Evolutionary conservation across 2,329 filamentous ascomycete species (phyloP).

Genomic region (Verticillium dahliae): DNA sequence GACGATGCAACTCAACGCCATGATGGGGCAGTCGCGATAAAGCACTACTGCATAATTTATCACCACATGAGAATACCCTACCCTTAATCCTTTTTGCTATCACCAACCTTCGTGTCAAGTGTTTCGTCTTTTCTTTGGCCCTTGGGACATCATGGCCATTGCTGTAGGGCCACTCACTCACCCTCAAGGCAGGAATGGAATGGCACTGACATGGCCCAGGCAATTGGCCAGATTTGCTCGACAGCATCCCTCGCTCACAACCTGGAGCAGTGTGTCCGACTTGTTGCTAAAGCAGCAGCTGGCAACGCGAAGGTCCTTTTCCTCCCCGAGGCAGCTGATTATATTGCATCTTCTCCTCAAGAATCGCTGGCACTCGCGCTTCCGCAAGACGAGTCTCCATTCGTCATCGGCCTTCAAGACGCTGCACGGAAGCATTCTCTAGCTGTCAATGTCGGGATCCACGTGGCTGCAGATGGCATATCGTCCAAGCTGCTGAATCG

Average conservation of each 20-base stretch:
- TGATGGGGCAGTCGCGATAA: not conserved
- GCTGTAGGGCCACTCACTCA: slow-evolving; percentile 14
- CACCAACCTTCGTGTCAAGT: too few species aligned
- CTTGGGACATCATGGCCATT: slow-evolving; percentile 16
- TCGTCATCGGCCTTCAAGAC: slow-evolving; percentile 67
- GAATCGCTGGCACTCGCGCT: slow-evolving; percentile 67
- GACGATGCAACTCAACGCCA: not conserved
- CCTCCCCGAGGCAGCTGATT: slow-evolving; percentile 87
- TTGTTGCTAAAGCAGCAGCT: slow-evolving; percentile 66
- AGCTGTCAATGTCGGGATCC: slow-evolving; percentile 80
- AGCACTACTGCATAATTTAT: not conserved
- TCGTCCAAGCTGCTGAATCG: slow-evolving; percentile 40
- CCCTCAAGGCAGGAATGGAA: not conserved
- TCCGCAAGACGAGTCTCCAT: slow-evolving; percentile 59
- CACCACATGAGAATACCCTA: too few species aligned
- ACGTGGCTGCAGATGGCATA: slow-evolving; percentile 48
- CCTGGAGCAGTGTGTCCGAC: slow-evolving; percentile 65
- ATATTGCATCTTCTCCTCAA: slow-evolving; percentile 64
- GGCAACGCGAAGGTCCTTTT: slow-evolving; percentile 82
- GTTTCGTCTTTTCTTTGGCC: not conserved
- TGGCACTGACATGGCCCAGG: slow-evolving; percentile 40
- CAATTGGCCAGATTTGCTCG: slow-evolving; percentile 84
- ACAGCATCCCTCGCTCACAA: slow-evolving; percentile 74
- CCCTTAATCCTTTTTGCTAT: too few species aligned
- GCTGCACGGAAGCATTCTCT: slow-evolving; percentile 59